phyloP scores from a whole-genome alignment of 345 rosid species.

The Eucalyptus regnans region DNA sequence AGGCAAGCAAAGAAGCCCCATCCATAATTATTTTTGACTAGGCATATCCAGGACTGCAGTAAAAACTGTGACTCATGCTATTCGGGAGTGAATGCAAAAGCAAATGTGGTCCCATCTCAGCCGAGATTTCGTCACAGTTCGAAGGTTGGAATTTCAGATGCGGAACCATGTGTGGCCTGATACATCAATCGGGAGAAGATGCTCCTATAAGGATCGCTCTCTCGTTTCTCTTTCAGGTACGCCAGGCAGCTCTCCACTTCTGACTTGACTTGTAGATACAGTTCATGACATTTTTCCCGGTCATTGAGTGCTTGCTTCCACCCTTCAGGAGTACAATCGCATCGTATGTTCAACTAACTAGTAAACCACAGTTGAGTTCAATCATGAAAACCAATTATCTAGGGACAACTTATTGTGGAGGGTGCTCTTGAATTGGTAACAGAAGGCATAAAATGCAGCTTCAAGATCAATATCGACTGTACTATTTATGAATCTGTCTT shows the following conservation, averaged over 20 bases:
- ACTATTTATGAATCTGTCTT: background rate
- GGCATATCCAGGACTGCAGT: background rate
- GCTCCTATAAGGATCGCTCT: slow-evolving; percentile 57
- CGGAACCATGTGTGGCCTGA: slow-evolving; percentile 26
- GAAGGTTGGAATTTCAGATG: slow-evolving; percentile 53
- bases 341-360: background rate
- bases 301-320: slow-evolving; percentile 38
- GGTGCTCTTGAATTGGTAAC: background rate
- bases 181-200: background rate
- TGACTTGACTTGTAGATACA: slow-evolving; percentile 51
- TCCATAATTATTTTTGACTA: background rate
- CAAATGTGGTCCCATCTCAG: background rate
- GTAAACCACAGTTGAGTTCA: background rate
- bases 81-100: background rate
- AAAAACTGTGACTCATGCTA: background rate
- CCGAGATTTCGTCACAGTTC: slow-evolving; percentile 14
- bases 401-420: background rate
- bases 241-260: slow-evolving; percentile 49
- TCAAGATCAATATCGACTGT: background rate
- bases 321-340: slow-evolving; percentile 11
- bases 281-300: slow-evolving; percentile 37
- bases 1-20: background rate
- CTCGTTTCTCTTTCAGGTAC: slow-evolving; percentile 54
- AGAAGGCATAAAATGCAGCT: background rate
- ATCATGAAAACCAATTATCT: background rate